These are phyloP conservation scores for Emmonsia crescens DNA, from an alignment of 2,329 filamentous ascomycete species.

Conservation along the genomic window DNA sequence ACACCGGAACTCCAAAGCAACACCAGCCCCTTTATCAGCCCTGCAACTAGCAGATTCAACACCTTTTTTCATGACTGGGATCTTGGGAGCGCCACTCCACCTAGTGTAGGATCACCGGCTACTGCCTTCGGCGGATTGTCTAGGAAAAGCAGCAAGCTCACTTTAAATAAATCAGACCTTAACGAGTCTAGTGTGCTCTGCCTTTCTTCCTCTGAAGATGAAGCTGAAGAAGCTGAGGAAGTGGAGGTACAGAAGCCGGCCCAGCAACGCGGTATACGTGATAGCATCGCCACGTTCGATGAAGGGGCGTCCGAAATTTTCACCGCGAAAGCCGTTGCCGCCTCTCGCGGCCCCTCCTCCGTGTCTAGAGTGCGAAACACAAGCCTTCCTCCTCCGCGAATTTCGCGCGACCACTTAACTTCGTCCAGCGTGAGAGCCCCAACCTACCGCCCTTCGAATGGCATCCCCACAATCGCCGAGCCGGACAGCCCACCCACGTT, in stretches of 20 bases:
- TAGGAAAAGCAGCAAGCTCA: constrained; percentile 30
- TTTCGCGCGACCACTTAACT: constrained; percentile 16
- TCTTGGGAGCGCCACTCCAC: constrained; percentile 5
- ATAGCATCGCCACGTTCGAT: constrained; percentile 30
- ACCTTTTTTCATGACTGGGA: constrained; percentile 15
- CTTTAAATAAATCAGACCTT: constrained; percentile 31
- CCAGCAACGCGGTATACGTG: constrained; percentile 19
- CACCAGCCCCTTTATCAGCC: background rate
- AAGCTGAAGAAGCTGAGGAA: constrained; percentile 24
- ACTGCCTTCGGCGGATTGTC: constrained; percentile 14
- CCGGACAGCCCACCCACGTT: constrained; percentile 16
- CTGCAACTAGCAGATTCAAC: constrained; percentile 2
- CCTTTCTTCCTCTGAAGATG: constrained; percentile 41
- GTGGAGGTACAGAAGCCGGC: constrained; percentile 9
- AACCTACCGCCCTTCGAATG: constrained; percentile 19
- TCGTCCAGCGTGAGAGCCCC: constrained; percentile 23
- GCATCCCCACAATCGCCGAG: constrained; percentile 26
- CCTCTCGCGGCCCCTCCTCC: constrained; percentile 20
- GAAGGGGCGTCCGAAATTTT: constrained; percentile 35
- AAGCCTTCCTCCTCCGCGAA: background rate
- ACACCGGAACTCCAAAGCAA: background rate
- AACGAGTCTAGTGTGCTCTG: constrained; percentile 37
- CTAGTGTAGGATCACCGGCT: background rate
- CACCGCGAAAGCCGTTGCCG: constrained; percentile 30
- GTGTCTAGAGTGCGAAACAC: constrained; percentile 15